A percentile compares a stretch with the other conserved stretches of the same genome.
Conservation (phyloP, 2,329 filamentous ascomycete species). For the Paramyrothecium roridum region DNA sequence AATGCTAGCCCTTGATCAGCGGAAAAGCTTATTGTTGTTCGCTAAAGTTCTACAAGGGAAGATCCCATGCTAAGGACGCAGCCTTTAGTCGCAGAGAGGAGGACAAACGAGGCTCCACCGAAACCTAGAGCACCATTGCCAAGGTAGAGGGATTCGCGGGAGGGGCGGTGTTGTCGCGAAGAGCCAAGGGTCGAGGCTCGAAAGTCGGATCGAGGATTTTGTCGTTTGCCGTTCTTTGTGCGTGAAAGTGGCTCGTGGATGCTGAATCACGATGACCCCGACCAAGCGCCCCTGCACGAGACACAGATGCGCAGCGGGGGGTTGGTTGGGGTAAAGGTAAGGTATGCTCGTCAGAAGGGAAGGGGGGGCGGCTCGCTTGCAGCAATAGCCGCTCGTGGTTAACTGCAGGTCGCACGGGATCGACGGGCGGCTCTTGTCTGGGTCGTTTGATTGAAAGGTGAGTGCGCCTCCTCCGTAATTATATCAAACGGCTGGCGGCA, state of each 20-base stretch:
- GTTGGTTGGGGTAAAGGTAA: not conserved
- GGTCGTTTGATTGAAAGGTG: not conserved
- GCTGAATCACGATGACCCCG: not conserved
- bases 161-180: not conserved
- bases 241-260: not conserved
- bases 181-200: not conserved
- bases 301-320: not conserved
- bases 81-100: not conserved
- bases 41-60: no score
- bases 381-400: not conserved
- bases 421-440: not conserved
- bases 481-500: not conserved
- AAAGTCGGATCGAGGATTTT: not conserved
- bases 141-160: not conserved
- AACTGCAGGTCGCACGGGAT: not conserved
- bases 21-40: no score
- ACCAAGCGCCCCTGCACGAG: not conserved
- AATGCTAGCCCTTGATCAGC: not conserved
- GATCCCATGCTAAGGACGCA: not conserved
- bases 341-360: not conserved
- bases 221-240: not conserved
- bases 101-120: not conserved
- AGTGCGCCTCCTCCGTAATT: not conserved
- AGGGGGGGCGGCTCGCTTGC: not conserved
- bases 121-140: not conserved